Base-by-base conservation (phyloP, 768 basidiomycete genomes). In the Suillus decipiens region DNA sequence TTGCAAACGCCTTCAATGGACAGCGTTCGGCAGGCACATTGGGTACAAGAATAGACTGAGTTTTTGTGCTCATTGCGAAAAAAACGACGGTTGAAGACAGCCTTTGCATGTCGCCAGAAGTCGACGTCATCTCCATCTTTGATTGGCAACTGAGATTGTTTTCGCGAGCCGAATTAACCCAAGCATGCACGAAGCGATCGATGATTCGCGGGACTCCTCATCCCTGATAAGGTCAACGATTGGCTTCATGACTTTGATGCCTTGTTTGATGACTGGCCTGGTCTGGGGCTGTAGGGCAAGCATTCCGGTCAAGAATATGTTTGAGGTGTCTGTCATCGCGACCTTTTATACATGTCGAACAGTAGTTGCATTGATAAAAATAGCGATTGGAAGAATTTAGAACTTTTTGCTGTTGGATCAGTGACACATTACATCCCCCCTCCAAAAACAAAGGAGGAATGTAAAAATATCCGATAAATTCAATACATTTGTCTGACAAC, bases 111-210 rank as follows among this genome's bases (percentile, higher is more conserved):
- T 28, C 28, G 15, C 34, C 64, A 63, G 57, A 76, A 77, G 3
- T 60, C 67, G 2, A 55, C 36, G 64, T 75, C 65, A 48, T 68
- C 70, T 15, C 61, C 60, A n/a, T n/a, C n/a, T 15, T 70, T 67
- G 9, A 67, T 22, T 8, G 48, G 19, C 31, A 74, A 45, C n/a
- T 68, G 61, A 14, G 45, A 53, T 66, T 14, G 63, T 63, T 19
- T 63, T 59, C 17, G 70, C 71, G 61, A 65, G 68, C 14, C 65
- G 61, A 6, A 79, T 70, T 2, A 78, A 63, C 57, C 77, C 69
- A 8, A 79, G 72, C 74, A 78, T 77, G 63, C 77, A 78, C 47
- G 75, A 74, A 14, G 76, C 73, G n/a, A 77, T 67, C 3, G 64
- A 74, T n/a, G 71, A 68, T 17, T 42, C 8, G 41, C 8, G 41